Percentiles rank a stretch among this genome's conserved stretches.
Conservation (phyloP, 1,139 yeast genomes). For the Pichia sp. region DNA sequence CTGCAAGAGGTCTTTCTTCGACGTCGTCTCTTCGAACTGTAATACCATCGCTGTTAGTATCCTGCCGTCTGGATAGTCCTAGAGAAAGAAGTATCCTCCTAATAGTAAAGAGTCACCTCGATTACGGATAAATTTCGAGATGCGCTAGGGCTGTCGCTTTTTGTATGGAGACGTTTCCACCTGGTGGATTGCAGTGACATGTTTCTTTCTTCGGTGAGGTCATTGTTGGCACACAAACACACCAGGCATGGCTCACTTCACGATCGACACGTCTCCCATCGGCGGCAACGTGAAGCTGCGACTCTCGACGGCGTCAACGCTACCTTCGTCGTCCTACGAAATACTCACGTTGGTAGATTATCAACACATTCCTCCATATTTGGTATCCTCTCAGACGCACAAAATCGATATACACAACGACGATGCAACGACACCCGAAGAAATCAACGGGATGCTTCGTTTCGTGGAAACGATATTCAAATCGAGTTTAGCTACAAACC, state of each 20-base stretch:
- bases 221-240: no score
- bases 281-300: background rate
- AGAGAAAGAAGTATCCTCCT: no score
- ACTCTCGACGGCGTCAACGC: background rate
- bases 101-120: no score
- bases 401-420: background rate
- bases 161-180: no score
- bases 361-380: constrained; percentile 4
- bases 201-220: no score
- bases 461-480: constrained; percentile 2
- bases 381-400: background rate
- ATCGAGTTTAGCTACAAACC: background rate
- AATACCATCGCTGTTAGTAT: no score
- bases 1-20: constrained; percentile 12
- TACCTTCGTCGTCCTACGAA: background rate
- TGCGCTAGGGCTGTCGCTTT: no score
- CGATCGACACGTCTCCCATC: background rate
- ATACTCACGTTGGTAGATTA: constrained; percentile 1
- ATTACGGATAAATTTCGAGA: no score
- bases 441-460: background rate
- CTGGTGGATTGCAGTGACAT: no score
- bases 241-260: background rate
- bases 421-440: background rate
- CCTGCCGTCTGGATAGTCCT: no score
- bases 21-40: background rate